phyloP scores from a whole-genome alignment of 2,329 filamentous ascomycete species.

The Camillea tinctor region DNA sequence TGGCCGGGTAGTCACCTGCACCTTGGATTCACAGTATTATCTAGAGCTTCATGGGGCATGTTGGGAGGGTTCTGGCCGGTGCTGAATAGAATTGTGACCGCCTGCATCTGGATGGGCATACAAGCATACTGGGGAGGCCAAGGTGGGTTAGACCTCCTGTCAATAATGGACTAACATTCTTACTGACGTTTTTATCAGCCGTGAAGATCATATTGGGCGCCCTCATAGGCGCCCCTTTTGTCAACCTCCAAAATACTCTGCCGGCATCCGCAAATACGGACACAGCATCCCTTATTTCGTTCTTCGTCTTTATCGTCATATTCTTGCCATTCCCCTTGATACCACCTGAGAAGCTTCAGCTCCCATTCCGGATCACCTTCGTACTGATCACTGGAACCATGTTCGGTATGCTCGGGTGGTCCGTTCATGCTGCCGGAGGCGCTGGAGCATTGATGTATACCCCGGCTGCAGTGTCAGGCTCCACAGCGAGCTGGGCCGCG shows the following conservation, averaged over 20 bases:
- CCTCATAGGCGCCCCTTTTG: background rate
- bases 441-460: background rate
- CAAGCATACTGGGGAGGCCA: background rate
- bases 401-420: constrained; percentile 33
- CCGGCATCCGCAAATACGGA: background rate
- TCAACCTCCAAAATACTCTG: background rate
- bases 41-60: background rate
- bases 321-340: background rate
- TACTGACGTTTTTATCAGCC: background rate
- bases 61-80: background rate
- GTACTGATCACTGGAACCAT: constrained; percentile 32
- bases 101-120: background rate
- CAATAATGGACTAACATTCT: background rate
- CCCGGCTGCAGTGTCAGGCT: constrained; percentile 24
- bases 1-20: background rate
- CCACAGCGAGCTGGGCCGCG: constrained; percentile 23
- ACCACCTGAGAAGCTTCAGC: background rate
- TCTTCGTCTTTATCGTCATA: background rate
- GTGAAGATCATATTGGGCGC: background rate
- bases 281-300: background rate
- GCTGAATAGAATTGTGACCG: background rate
- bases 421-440: constrained; percentile 27
- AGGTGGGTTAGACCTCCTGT: background rate
- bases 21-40: background rate
- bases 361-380: constrained; percentile 10